These are phyloP conservation scores for Hysterangium stoloniferum DNA, from an alignment of 768 basidiomycete species.

Conservation along the genomic window DNA sequence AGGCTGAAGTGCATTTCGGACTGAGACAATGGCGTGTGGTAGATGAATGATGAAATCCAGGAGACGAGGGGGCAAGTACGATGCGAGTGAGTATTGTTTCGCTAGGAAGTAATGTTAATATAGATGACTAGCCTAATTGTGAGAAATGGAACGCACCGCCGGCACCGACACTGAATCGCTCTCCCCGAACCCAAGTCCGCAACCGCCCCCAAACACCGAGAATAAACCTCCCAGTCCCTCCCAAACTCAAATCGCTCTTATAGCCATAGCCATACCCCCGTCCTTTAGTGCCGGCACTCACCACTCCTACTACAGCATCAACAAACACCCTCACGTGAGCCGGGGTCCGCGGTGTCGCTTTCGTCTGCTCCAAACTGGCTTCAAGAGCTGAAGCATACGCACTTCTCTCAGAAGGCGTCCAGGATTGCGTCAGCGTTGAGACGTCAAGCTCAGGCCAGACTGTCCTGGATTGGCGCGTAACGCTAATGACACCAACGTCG, in stretches of 20 bases:
- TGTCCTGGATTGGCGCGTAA: constrained; percentile 19
- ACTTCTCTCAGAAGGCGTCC: constrained; percentile 67
- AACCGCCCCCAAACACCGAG: constrained; percentile 38
- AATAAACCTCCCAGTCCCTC: constrained; percentile 34
- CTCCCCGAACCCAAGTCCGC: constrained; percentile 54
- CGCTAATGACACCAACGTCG: constrained; percentile 49
- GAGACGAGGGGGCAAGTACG: constrained; percentile 55
- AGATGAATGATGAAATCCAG: constrained; percentile 60
- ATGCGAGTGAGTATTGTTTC: constrained; percentile 60
- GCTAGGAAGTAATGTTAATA: constrained; percentile 34
- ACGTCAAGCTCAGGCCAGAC: constrained; percentile 25
- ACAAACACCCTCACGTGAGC: constrained; percentile 53
- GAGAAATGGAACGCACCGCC: constrained; percentile 47
- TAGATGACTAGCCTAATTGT: not conserved
- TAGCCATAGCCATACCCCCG: constrained; percentile 17
- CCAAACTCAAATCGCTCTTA: constrained; percentile 17
- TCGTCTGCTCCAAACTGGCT: constrained; percentile 20
- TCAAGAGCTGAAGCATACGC: constrained; percentile 67
- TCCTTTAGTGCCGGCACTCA: constrained; percentile 44
- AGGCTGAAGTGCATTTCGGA: constrained; percentile 52
- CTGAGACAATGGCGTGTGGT: constrained; percentile 54
- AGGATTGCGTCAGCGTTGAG: constrained; percentile 50
- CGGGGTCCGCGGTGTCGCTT: constrained; percentile 35
- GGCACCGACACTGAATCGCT: constrained; percentile 67
- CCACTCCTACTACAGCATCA: constrained; percentile 48